phyloP scores from a whole-genome alignment of 495 filamentous ascomycete genomes.

The Mytilinidion resinicola region DNA sequence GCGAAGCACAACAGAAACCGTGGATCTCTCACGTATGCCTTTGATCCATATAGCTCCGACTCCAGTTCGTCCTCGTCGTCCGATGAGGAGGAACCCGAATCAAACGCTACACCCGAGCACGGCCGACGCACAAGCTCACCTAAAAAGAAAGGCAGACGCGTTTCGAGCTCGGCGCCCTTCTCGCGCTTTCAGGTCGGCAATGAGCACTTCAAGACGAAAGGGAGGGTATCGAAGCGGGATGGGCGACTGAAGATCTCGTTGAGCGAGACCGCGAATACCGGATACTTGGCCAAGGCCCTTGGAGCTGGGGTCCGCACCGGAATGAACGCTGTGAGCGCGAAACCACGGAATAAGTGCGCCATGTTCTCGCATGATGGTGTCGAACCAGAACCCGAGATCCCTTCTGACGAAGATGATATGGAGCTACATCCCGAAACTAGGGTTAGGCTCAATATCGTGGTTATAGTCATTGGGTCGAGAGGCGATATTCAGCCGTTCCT shows the following conservation, averaged over 20 bases:
- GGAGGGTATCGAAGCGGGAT: slow-evolving; percentile 61
- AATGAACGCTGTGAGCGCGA: slow-evolving; percentile 21
- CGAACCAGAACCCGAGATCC: slow-evolving; percentile 7
- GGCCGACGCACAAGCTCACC: neutral
- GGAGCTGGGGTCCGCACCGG: slow-evolving; percentile 49
- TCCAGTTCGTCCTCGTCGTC: slow-evolving; percentile 10
- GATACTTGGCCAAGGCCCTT: slow-evolving; percentile 64
- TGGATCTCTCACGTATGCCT: slow-evolving; percentile 10
- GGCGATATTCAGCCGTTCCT: slow-evolving; percentile 77
- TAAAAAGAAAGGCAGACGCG: neutral
- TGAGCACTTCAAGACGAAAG: slow-evolving; percentile 56
- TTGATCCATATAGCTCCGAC: slow-evolving; percentile 22
- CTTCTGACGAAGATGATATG: slow-evolving; percentile 16
- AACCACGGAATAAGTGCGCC: neutral
- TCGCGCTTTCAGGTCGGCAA: slow-evolving; percentile 51
- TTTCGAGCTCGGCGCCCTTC: slow-evolving; percentile 14
- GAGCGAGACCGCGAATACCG: slow-evolving; percentile 57
- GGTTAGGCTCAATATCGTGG: slow-evolving; percentile 63
- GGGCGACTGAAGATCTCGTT: slow-evolving; percentile 65
- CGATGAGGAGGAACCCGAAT: slow-evolving; percentile 3
- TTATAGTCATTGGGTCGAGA: slow-evolving; percentile 71
- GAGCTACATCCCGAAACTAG: slow-evolving; percentile 17
- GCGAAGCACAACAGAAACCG: neutral
- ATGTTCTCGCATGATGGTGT: neutral
- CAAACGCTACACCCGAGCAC: neutral